phyloP scores from a whole-genome alignment of 371 early-diverging fungal species.

The Gilbertella persicaria region DNA sequence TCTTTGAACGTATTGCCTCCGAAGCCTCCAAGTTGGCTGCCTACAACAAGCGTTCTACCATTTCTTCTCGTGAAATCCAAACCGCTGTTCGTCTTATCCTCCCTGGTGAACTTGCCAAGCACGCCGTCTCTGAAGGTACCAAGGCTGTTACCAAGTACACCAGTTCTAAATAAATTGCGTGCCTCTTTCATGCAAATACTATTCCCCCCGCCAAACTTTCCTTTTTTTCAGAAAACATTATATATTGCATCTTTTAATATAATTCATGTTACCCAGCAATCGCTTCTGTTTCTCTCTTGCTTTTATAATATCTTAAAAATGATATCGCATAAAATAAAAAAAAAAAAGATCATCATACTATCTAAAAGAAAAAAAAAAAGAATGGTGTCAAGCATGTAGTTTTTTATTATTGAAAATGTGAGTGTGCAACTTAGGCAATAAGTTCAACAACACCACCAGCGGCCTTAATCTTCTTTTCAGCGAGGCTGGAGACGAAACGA shows the following conservation, averaged over 20 bases:
- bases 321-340: background rate
- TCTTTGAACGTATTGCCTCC: slow-evolving; percentile 91
- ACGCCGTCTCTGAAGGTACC: slow-evolving; percentile 97
- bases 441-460: slow-evolving; percentile 86
- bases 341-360: background rate
- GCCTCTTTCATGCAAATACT: background rate
- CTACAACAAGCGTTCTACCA: slow-evolving; percentile 94
- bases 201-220: background rate
- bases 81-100: slow-evolving; percentile 92
- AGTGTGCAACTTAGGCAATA: slow-evolving; percentile 17
- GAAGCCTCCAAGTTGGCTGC: slow-evolving; percentile 92
- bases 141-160: slow-evolving; percentile 98
- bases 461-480: slow-evolving; percentile 98
- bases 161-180: slow-evolving; percentile 65
- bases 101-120: slow-evolving; percentile 96
- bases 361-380: background rate
- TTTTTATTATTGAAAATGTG: background rate
- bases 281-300: too few species aligned
- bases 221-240: background rate
- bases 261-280: background rate
- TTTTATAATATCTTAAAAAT: slow-evolving; percentile 6
- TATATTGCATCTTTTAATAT: background rate
- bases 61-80: slow-evolving; percentile 95
- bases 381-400: background rate
- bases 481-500: slow-evolving; percentile 91